Conservation (phyloP, 2,329 filamentous ascomycete genomes). For the Esteya vermicola region DNA sequence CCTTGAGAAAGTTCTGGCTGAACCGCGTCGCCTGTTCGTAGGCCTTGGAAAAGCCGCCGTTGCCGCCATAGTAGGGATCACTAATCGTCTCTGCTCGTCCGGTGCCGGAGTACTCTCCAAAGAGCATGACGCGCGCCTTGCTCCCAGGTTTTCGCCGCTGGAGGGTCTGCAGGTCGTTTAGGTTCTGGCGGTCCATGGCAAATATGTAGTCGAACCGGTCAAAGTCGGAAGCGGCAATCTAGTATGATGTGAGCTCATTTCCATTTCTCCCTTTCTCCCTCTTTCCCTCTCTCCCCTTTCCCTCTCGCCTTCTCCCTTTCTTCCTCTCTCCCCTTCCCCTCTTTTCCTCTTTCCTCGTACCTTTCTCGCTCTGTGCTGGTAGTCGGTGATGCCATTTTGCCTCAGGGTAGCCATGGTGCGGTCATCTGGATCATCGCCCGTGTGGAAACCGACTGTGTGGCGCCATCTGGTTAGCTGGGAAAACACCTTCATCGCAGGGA, state of each 20-base stretch:
- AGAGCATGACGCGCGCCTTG: slow-evolving; percentile 60
- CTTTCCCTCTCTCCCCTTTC: no score
- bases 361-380: slow-evolving; percentile 63
- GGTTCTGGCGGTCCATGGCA: slow-evolving; percentile 81
- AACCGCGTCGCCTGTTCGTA: slow-evolving; percentile 74
- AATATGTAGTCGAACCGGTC: slow-evolving; percentile 82
- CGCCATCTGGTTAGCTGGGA: not conserved
- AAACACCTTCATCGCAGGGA: not conserved
- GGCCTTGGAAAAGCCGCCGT: slow-evolving; percentile 68
- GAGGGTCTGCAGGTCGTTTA: slow-evolving; percentile 52
- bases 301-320: not conserved
- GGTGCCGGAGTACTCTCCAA: slow-evolving; percentile 65
- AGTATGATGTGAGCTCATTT: not conserved
- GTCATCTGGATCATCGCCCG: slow-evolving; percentile 60
- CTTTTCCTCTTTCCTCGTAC: slow-evolving; percentile 24
- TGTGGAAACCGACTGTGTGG: slow-evolving; percentile 60
- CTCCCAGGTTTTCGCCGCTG: slow-evolving; percentile 41
- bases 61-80: slow-evolving; percentile 89
- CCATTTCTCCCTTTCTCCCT: not conserved
- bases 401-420: slow-evolving; percentile 71
- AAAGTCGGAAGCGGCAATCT: slow-evolving; percentile 57
- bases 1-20: slow-evolving; percentile 58
- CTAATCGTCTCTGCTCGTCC: slow-evolving; percentile 57
- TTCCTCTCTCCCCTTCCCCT: not conserved
- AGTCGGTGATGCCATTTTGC: slow-evolving; percentile 61